Conservation (phyloP, 768 basidiomycete species). For the Xerocomus potaroensis region DNA sequence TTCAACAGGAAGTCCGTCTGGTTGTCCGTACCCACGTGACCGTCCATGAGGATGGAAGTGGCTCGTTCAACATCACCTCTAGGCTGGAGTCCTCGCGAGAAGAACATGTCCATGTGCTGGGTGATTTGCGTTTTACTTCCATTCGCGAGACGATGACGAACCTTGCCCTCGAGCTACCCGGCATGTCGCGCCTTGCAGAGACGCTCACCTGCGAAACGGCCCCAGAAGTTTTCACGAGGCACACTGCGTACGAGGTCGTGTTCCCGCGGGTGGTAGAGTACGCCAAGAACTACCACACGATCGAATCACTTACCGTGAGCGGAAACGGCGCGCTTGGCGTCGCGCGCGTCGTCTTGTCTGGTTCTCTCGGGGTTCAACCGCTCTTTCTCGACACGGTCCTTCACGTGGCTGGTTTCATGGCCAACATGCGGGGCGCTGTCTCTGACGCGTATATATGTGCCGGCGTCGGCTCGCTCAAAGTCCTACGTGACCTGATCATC, state of each 20-base stretch:
- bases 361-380: conserved; percentile 43
- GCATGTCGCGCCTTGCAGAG: conserved; percentile 24
- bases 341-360: conserved; percentile 45
- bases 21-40: conserved; percentile 39
- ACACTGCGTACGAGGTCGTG: conserved; percentile 59
- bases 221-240: conserved; percentile 49
- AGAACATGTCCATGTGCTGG: conserved; percentile 41
- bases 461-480: conserved; percentile 44
- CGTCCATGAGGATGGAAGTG: conserved; percentile 32
- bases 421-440: conserved; percentile 49
- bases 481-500: conserved; percentile 42
- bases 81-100: conserved; percentile 27
- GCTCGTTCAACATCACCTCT: conserved; percentile 48
- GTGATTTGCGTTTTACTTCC: conserved; percentile 40
- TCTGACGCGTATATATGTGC: conserved; percentile 63
- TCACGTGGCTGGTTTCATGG: conserved; percentile 67
- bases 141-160: conserved; percentile 31
- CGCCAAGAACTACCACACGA: conserved; percentile 50
- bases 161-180: conserved; percentile 36
- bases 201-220: conserved; percentile 25
- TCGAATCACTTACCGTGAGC: conserved; percentile 50
- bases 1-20: conserved; percentile 30
- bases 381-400: conserved; percentile 64
- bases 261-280: conserved; percentile 70
- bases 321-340: conserved; percentile 46